A percentile compares a stretch with the other conserved stretches of the same genome.
These are phyloP conservation scores for Teratosphaeria epicoccoides DNA, from an alignment of 2,329 filamentous ascomycete genomes.

Conservation along the genomic window DNA sequence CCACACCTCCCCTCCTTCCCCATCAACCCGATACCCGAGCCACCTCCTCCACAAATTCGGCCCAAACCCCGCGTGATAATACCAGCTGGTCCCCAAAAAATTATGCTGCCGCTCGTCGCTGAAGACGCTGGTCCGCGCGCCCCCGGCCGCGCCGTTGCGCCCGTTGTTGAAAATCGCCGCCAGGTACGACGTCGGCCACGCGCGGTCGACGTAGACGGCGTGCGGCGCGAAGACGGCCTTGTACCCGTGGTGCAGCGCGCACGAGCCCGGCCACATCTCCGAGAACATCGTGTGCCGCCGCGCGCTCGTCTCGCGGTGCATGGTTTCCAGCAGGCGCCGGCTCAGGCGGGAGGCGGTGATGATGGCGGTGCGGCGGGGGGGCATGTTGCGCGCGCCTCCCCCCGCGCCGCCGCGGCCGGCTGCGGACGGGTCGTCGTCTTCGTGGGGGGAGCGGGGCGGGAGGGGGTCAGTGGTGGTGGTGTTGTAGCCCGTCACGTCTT, in stretches of 20 bases:
- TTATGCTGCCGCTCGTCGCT: constrained; percentile 43
- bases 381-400: no score
- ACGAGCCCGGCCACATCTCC: constrained; percentile 66
- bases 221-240: constrained; percentile 61
- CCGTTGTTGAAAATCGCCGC: constrained; percentile 48
- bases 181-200: constrained; percentile 45
- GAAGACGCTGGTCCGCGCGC: constrained; percentile 39
- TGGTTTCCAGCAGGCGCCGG: constrained; percentile 54
- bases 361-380: constrained; percentile 60
- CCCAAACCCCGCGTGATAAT: constrained; percentile 43
- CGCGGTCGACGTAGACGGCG: constrained; percentile 46
- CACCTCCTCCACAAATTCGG: constrained; percentile 47
- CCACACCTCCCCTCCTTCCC: constrained; percentile 36
- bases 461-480: no score
- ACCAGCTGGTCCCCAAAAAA: constrained; percentile 44
- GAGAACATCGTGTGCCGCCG: constrained; percentile 63
- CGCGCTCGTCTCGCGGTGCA: constrained; percentile 65
- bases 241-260: constrained; percentile 63
- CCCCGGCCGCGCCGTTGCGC: constrained; percentile 40
- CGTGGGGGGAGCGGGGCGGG: no score
- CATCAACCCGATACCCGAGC: constrained; percentile 44
- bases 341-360: constrained; percentile 61
- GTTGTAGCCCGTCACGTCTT: constrained; percentile 62
- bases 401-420: no score
- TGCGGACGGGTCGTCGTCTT: no score